These are phyloP conservation scores for Fusarium domesticum DNA, from an alignment of 2,329 filamentous ascomycete species.

Conservation along the genomic window DNA sequence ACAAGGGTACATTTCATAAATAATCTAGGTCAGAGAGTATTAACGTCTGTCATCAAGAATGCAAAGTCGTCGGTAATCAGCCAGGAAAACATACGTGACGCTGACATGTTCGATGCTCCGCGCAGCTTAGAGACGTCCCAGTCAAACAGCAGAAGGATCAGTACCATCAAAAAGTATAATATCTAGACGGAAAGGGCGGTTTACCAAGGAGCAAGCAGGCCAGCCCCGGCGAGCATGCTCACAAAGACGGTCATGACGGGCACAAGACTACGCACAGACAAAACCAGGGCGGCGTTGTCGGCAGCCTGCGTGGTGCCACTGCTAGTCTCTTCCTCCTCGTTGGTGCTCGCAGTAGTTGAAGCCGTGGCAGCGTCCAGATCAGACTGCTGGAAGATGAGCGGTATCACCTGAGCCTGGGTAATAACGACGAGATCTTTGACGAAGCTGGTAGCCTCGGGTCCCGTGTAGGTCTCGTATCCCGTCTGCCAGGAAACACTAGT, in stretches of 20 bases:
- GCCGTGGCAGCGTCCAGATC: constrained; percentile 4
- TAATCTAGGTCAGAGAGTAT: too few relatives aligned
- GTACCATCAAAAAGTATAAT: too few relatives aligned
- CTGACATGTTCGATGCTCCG: too few relatives aligned
- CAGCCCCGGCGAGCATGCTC: constrained; percentile 13
- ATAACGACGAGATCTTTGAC: not conserved
- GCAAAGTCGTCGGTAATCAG: too few relatives aligned
- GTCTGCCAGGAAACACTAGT: not conserved
- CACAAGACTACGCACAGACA: not conserved
- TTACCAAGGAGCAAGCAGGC: constrained; percentile 8
- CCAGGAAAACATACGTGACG: too few relatives aligned
- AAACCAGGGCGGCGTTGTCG: constrained; percentile 1
- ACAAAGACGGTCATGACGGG: not conserved
- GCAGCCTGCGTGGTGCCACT: not conserved
- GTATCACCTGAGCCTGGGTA: constrained; percentile 6
- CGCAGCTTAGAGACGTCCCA: too few relatives aligned
- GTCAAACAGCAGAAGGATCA: too few relatives aligned
- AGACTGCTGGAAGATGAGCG: constrained; percentile 13
- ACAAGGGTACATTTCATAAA: too few relatives aligned
- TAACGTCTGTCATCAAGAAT: too few relatives aligned
- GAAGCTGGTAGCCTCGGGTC: not conserved
- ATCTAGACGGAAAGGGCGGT: too few relatives aligned
- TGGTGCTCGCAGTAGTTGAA: not conserved
- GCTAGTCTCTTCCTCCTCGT: not conserved
- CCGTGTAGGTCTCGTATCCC: not conserved